Base-by-base conservation (phyloP, 257 asterid genomes). In the Primulina tabacum region DNA sequence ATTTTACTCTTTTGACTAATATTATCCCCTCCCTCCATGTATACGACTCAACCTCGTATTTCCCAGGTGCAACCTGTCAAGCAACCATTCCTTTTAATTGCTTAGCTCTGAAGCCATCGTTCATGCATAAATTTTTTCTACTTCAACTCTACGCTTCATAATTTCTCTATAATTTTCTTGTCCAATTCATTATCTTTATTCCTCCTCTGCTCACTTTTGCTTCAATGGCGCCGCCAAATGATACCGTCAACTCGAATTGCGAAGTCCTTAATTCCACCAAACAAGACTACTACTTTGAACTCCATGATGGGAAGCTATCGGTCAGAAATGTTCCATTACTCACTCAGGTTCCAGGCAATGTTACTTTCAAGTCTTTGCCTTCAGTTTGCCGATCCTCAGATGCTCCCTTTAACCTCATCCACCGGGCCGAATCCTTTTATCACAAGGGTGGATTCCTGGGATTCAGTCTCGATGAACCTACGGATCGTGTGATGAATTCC, bases 391-490 rank as follows among this genome's bases (percentile, higher is more conserved):
- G 78, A n/a, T 78, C 83, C 16, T 76, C 89, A 0, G 53, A 47
- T 21, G 92, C 95, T 5, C 95, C 95, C 0, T 37, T 43, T 64
- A 65, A 84, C 70, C 75, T 89, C 18, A 63, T 64, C 71, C 71
- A 65, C 7, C 86, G 92, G 9, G 92, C 87, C 8, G 60, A 50
- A 17, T 75, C 88, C 28, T 71, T 72, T 11, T 81, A 92, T 9
- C 62, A 34, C 74, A 81, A 67, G 52, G 95, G 90, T 10, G 90
- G 90, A 0, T 89, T 89, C 81, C 82, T 89, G 17, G 96, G 90
- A 3, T 84, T 89, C 81, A 64, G 59, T 32, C 85, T 80, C 63
- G 72, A 69, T 5, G 32, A 73, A 6, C 17, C 87, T 11, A 75
- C 95, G 0, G 78, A 89, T n/a, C 62, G 90, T 21, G 72, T 85